Evolutionary conservation across 257 asterid genomes (phyloP), one percentile per base, ranked within the genome.

Genomic region (Gentiana macrophylla): DNA sequence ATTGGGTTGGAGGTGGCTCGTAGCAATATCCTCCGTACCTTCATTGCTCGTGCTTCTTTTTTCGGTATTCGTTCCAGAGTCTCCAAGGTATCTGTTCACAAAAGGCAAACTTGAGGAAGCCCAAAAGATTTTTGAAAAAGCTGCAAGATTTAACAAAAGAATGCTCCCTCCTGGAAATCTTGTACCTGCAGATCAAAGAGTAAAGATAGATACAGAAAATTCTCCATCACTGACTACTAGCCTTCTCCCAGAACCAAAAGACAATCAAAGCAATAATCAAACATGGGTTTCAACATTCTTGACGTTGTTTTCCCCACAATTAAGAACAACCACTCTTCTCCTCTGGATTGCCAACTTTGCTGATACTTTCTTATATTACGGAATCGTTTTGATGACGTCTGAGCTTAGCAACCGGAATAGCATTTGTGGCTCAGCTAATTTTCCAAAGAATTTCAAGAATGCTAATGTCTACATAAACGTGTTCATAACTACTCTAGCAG

Each of bases 401-500:
- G 78, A 76, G 59, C 59, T 79, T 11, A 80, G 84, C 80, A 76
- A 74, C 35, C 65, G 62, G 2, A 63, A 71, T 43, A 78, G 50
- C 50, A 62, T 49, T 53, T 80, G 94, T 47, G 50, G 59, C 59
- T 6, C 62, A 45, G 11, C 43, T 49, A 64, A 47, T 8, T 55
- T 37, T 52, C 35, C 59, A 11, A 52, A 50, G 43, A 52, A 35
- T 60, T 47, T 36, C 47, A 50, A 57, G 8, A 82, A 76, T 58
- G 51, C 79, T 45, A 76, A 77, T 67, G 79, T 78, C 53, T 84
- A 80, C 50, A 64, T 53, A 52, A 69, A 76, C 35, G 78, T 72
- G 12, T 77, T 84, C 45, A 66, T 80, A 71, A 76, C 94, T 45
- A 76, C 86, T 59, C 33, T 84, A 35, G 94, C 94, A 76, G 86